Evolutionary conservation across 2,329 filamentous ascomycete genomes (phyloP), one percentile per base, ranked within the genome.

Genomic region (Diaporthe sp.): DNA sequence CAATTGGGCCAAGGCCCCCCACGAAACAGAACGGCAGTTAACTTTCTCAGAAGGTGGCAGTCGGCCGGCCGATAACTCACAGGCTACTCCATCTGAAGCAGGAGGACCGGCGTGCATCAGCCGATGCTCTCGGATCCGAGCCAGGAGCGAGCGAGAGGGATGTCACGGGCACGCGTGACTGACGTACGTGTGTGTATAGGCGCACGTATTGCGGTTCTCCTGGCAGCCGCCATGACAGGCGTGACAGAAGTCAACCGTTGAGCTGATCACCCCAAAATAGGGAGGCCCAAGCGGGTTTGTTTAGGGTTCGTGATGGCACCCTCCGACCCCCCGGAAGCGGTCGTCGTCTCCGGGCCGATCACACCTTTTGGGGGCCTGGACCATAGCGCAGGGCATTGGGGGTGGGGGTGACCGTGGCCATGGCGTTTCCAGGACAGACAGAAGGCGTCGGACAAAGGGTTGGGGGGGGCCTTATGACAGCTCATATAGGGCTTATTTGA

Each of bases 231-330:
- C 45, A 30, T 52, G 64, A 38, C 45, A 52, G 64, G 30, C 30
- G 64, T 35, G 64, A 45, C 64, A 50, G 47, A 67, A 67, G 13
- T 50, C 45, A 52, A 38, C 64, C 64, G 64, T 67, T 67, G 64
- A 67, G 64, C 30, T 45, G 58, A 64, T 4, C 17, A 15, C 40
- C 5, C 64, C 60, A 28, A 50, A 25, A 52, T 15, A 15, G n/a
- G 45, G 8, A 67, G 47, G 22, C 45, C 45, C 64, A 38, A 52
- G 64, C 64, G 64, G 45, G 50, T 28, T 54, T 25, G 15, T 38
- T 40, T 40, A 52, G 64, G 22, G 64, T 67, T 52, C 64, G 45
- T 38, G 30, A 67, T 52, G 47, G 45, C 61, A 40, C 61, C 19
- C 33, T 50, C 33, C 64, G 30, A 52, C 45, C 64, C 45, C 64